Conservation (phyloP, 2,329 filamentous ascomycete species). For the Bisporella sp. region DNA sequence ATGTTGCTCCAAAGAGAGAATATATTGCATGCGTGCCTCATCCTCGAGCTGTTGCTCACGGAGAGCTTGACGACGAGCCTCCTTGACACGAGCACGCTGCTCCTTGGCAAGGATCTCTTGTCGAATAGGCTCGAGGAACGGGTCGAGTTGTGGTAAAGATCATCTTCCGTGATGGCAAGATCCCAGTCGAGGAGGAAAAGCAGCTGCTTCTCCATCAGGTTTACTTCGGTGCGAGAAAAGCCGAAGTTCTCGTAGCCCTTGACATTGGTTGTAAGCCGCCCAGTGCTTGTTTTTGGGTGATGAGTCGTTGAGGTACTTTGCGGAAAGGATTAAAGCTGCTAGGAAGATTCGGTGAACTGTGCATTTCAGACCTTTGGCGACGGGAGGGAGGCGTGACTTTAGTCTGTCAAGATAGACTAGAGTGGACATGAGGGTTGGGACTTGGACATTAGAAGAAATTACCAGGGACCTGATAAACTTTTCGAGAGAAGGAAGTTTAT, state of each 20-base stretch:
- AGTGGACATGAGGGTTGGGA: constrained; percentile 93
- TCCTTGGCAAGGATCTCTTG: constrained; percentile 35
- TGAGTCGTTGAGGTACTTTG: constrained; percentile 98
- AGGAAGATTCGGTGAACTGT: constrained; percentile 98
- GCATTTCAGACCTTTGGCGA: constrained; percentile 93
- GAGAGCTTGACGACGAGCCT: constrained; percentile 15
- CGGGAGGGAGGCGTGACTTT: constrained; percentile 77
- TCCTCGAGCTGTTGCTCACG: constrained; percentile 17
- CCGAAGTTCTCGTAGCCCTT: constrained; percentile 62
- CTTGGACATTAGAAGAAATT: constrained; percentile 89
- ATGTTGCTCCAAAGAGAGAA: constrained; percentile 12
- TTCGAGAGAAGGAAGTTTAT: constrained; percentile 61
- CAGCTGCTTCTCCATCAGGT: constrained; percentile 98
- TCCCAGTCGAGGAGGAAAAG: constrained; percentile 95
- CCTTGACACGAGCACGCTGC: constrained; percentile 14
- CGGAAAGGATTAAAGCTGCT: constrained; percentile 74
- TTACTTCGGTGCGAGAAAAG: constrained; percentile 92
- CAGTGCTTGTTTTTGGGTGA: constrained; percentile 99
- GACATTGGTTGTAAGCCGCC: constrained; percentile 87
- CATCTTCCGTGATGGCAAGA: constrained; percentile 73
- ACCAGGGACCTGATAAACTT: constrained; percentile 90
- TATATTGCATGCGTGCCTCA: constrained; percentile 18
- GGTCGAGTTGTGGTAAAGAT: constrained; percentile 83
- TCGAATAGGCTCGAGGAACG: constrained; percentile 82
- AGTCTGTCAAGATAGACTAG: constrained; percentile 88